phyloP scores from a whole-genome alignment of 2,329 filamentous ascomycete genomes.

The Colletotrichum orbiculare region DNA sequence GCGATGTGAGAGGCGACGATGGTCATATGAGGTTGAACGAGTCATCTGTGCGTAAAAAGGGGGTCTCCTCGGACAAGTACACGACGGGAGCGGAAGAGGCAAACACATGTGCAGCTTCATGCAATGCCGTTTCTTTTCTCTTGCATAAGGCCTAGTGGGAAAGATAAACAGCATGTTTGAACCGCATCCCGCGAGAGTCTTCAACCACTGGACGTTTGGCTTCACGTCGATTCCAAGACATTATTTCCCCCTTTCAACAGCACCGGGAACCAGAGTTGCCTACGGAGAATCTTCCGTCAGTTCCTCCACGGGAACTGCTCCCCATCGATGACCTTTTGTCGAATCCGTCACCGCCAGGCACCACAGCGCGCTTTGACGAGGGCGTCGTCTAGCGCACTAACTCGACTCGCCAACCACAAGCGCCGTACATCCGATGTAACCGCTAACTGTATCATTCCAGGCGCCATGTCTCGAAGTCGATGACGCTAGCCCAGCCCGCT shows the following conservation, averaged over 20 bases:
- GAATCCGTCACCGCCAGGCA: slow-evolving; percentile 15
- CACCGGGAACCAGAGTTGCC: too few species aligned
- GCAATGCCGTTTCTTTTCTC: neutral
- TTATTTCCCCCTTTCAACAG: slow-evolving; percentile 18
- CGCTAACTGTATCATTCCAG: slow-evolving; percentile 25
- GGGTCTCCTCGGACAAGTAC: too few species aligned
- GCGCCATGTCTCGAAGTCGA: slow-evolving; percentile 22
- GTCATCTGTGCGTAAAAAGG: slow-evolving; percentile 25
- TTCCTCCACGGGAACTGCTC: neutral
- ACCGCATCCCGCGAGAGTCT: too few species aligned
- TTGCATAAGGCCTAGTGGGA: neutral
- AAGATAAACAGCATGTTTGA: neutral
- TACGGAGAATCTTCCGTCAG: too few species aligned
- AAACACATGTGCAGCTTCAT: slow-evolving; percentile 6
- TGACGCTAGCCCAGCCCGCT: slow-evolving; percentile 11
- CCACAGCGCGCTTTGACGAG: slow-evolving; percentile 25
- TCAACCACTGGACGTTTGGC: neutral
- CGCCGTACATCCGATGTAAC: slow-evolving; percentile 24
- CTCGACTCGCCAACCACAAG: slow-evolving; percentile 7
- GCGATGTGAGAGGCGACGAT: slow-evolving; percentile 5
- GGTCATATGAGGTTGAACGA: slow-evolving; percentile 11
- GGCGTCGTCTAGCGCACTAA: slow-evolving; percentile 23
- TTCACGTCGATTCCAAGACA: neutral
- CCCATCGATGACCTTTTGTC: slow-evolving; percentile 8
- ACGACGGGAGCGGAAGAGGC: neutral